Evolutionary conservation across 176 grass and related monocot species (phyloP), one percentile per base, ranked within the genome.

Genomic region (Tillandsia leiboldiana): DNA sequence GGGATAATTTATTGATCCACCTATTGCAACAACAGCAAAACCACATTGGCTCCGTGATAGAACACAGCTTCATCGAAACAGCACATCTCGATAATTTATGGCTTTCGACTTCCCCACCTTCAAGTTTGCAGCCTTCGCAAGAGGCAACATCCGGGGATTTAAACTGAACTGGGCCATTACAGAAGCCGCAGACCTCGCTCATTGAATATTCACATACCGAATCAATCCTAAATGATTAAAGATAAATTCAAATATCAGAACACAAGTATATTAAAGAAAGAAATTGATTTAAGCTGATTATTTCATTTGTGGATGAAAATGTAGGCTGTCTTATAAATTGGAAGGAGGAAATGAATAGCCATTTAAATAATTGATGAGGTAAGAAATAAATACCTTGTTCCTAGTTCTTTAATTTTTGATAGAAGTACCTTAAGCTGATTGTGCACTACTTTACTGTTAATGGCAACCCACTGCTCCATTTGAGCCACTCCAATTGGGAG

Each of bases 381-480:
- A 33, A 33, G 29, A 33, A 33, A 33, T 33, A 33, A 33, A 33
- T 79, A 91, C 88, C 92, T 84, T 72, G 13, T 86, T 80, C 75
- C 69, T 48, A 88, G 23, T 65, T 68, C 76, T 73, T 81, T 77
- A 64, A 96, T 64, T 63, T 76, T 88, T 53, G 49, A 78, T 67
- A 52, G 29, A 63, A 96, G 80, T 66, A 73, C 50, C 18, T 80
- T 88, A 10, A 91, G 81, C 42, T 74, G 51, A 63, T 73, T 51
- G 64, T 70, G 70, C 56, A 67, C 72, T 75, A 85, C 56, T 64
- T 23, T 75, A 72, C 51, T 54, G 76, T 74, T 78, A 23, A 63
- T 50, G n/a, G 69, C 74, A 63, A 82, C 75, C 92, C 92, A 96
- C 66, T 64, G 77, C 66, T 79, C 56, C 88, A 96, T 96, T 51